Evolutionary conservation across 2,329 filamentous ascomycete species (phyloP).

Genomic region (Triangularia verruculosa): DNA sequence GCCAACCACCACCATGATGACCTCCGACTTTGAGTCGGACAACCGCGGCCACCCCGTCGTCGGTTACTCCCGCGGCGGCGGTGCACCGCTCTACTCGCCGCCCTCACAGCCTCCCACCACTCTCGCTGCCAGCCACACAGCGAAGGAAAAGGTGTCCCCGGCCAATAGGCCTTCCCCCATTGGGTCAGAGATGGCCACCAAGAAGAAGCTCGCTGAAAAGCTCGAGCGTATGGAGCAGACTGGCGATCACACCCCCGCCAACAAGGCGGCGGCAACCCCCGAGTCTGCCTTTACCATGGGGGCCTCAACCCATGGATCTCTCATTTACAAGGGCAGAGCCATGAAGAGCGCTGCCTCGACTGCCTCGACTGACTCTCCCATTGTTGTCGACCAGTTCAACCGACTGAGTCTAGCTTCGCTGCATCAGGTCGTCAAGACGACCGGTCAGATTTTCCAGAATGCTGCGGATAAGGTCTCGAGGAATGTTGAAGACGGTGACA

Average conservation of each 20-base stretch:
- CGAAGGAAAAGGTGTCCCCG: neutral
- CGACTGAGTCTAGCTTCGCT: neutral
- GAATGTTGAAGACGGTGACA: neutral
- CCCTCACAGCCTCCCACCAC: neutral
- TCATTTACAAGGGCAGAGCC: neutral
- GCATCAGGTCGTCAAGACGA: neutral
- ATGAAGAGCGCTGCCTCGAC: neutral
- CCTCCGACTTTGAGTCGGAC: neutral
- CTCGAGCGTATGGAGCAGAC: neutral
- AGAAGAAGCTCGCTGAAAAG: neutral
- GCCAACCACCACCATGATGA: neutral
- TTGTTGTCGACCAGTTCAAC: neutral
- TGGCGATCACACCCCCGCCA: neutral
- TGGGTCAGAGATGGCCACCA: neutral
- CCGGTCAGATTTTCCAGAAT: neutral
- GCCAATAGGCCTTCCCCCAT: neutral
- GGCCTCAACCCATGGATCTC: neutral
- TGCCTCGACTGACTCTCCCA: neutral
- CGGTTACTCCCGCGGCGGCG: neutral
- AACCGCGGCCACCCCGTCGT: neutral
- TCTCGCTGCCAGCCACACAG: neutral
- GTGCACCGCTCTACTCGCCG: neutral
- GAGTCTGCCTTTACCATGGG: neutral
- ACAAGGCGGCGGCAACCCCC: neutral
- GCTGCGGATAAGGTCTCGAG: neutral